Base-by-base conservation (phyloP, 2,329 filamentous ascomycete species). In the Claviceps sp. region DNA sequence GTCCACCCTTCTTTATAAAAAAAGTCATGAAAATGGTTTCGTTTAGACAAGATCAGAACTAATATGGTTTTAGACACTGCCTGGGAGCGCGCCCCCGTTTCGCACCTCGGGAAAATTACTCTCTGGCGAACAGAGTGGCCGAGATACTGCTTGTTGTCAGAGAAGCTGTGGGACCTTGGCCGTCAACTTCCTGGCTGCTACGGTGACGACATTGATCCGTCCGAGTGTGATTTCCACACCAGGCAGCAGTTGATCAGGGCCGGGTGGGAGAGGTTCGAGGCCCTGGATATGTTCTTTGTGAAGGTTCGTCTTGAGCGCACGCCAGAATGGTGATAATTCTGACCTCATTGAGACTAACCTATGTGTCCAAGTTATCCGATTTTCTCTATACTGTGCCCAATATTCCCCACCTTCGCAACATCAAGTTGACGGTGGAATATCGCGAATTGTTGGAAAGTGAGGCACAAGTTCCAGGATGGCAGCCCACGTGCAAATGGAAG, bases 211-310 rank as follows among this genome's bases (percentile, higher is more conserved):
- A 66, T 72, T 42, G 69, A 75, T 41, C 74, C 76, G 1, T 65
- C 65, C 13, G 63, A 61, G 5, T 61, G 80, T 63, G 63, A 66
- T 51, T 72, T 72, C 54, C 62, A 65, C 47, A 66, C 63, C 13
- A 70, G 70, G 40, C 69, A 76, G 56, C 65, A 65, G 52, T 70
- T 81, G 38, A 73, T 72, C 47, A 61, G 65, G 30, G 72, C 75
- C 44, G 75, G 77, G 14, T 72, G 71, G 66, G 70, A 76, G 52
- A 72, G 70, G 58, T 82, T 83, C 62, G 65, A 72, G 54, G 71
- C 72, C 18, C 75, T 77, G 61, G 76, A 84, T 57, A 73, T 84
- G 72, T 85, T 84, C 62, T 84, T 84, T 59, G 76, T 85, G 56
- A 84, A 82, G 72, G 79, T 83, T 66, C 55, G 50, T 42, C 20